These are phyloP conservation scores for Pichia insulana DNA, from an alignment of 805 yeast genomes.

Conservation along the genomic window DNA sequence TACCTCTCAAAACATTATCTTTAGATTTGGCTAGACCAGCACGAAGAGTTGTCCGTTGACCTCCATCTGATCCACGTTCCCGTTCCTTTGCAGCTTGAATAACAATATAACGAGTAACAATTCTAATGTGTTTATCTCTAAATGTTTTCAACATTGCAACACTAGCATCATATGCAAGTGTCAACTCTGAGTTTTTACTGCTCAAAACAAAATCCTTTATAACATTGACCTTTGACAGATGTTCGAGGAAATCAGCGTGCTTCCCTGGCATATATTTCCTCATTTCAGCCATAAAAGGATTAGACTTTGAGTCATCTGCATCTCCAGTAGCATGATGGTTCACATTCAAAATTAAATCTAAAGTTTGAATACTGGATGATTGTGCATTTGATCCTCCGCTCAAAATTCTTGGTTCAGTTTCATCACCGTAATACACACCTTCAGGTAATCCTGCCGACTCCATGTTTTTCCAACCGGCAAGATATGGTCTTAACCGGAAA, in stretches of 20 bases:
- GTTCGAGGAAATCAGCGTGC: constrained; percentile 66
- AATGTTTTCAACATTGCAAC: constrained; percentile 81
- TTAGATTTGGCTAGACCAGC: constrained; percentile 50
- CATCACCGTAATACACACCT: constrained; percentile 74
- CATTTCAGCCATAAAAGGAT: constrained; percentile 71
- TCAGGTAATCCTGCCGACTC: constrained; percentile 66
- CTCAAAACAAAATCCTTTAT: constrained; percentile 56
- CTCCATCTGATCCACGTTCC: constrained; percentile 39
- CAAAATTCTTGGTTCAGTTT: constrained; percentile 42
- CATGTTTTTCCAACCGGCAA: constrained; percentile 96
- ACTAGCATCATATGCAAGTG: constrained; percentile 77
- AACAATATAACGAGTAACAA: constrained; percentile 80
- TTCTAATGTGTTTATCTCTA: constrained; percentile 88
- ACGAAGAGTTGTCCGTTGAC: constrained; percentile 42
- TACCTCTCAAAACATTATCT: constrained; percentile 62
- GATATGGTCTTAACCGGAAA: constrained; percentile 74
- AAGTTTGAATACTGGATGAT: constrained; percentile 77
- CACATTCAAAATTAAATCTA: constrained; percentile 69
- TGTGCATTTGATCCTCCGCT: constrained; percentile 96
- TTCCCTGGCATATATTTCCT: constrained; percentile 82
- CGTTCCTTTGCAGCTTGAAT: constrained; percentile 59
- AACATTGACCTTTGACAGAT: constrained; percentile 47
- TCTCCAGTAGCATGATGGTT: constrained; percentile 71
- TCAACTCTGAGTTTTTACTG: constrained; percentile 42
- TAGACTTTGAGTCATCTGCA: constrained; percentile 14